Percentiles rank a stretch among this genome's conserved stretches.
These are phyloP conservation scores for Dentipellis fragilis DNA, from an alignment of 768 basidiomycete species.

Conservation along the genomic window DNA sequence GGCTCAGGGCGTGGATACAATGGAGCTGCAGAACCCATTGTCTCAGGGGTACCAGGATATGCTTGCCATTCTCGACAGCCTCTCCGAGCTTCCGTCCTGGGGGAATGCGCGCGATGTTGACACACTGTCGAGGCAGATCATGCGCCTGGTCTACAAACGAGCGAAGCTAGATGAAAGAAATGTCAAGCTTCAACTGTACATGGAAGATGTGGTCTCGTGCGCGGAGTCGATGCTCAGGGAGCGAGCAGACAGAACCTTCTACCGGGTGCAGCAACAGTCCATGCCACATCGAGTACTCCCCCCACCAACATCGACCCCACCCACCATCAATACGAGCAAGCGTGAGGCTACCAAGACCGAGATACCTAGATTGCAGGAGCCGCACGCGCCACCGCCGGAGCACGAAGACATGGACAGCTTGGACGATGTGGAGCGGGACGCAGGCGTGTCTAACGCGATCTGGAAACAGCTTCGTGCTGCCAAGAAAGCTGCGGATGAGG, in stretches of 20 bases:
- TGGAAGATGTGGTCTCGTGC: slow-evolving; percentile 1
- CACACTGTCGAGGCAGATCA: slow-evolving; percentile 40
- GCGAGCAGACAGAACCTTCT: no score
- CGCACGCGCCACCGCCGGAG: not conserved
- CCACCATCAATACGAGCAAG: not conserved
- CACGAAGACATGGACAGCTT: slow-evolving; percentile 1
- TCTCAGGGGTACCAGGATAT: slow-evolving; percentile 26
- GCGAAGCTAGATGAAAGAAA: slow-evolving; percentile 4
- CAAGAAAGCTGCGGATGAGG: slow-evolving; percentile 23
- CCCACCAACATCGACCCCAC: not conserved
- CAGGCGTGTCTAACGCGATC: slow-evolving; percentile 38
- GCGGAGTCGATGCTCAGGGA: not conserved
- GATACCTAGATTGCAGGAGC: no score
- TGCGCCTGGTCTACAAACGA: slow-evolving; percentile 27
- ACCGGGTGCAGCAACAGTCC: no score
- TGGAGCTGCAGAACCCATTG: slow-evolving; percentile 24
- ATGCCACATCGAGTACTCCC: no score
- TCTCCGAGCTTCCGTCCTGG: slow-evolving; percentile 45
- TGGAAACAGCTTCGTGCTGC: slow-evolving; percentile 42
- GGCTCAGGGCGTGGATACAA: slow-evolving; percentile 30
- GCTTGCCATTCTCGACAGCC: slow-evolving; percentile 25
- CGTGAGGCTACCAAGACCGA: not conserved
- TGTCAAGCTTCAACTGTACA: slow-evolving; percentile 5
- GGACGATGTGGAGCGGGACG: slow-evolving; percentile 24
- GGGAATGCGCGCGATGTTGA: slow-evolving; percentile 62